Evolutionary conservation across 2,329 filamentous ascomycete species (phyloP), one percentile per base, ranked within the genome.

Genomic region (Aaosphaeria arxii): DNA sequence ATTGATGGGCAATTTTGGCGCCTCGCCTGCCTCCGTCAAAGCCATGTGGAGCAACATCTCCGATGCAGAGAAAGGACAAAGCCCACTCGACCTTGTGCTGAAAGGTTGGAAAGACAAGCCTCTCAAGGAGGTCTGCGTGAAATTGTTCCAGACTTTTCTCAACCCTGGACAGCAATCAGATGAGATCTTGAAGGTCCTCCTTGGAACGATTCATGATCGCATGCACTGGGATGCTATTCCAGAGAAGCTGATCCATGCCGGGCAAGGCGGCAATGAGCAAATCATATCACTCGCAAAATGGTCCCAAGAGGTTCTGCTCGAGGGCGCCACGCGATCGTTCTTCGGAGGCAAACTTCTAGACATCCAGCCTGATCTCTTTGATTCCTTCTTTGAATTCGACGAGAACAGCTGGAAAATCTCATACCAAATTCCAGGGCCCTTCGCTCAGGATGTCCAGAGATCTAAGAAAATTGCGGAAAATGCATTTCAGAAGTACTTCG

Each of bases 391-490:
- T 11, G 13, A 41, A 5, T 57, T 53, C 53, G 53, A 57, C 35
- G 30, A 44, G 39, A 43, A 28, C 3, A 51, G 42, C 44, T 57
- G 55, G 55, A 57, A 57, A 43, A 52, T 43, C 24, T 30, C 51
- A 6, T 57, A 52, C 32, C 30, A 43, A 33, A 24, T 53, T 7
- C 54, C 52, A 7, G 35, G 41, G 6, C 4, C 52, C 31, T 40
- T 57, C 7, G 35, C 30, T 5, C 24, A 31, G 17, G 52, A 24
- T 24, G 17, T 24, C 17, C 17, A 24, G 17, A 24, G 17, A 24
- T 24, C 17, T 24, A 24, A 24, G 17, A 24, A 24, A 24, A 24
- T 24, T 24, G 17, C 17, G 17, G 17, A 24, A 24, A 24, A 24
- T 24, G 17, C 17, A 24, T 24, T 24, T 24, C 17, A 24, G 17